These are phyloP conservation scores for Breynia disticha DNA, from an alignment of 441 rosid species.

Conservation along the genomic window DNA sequence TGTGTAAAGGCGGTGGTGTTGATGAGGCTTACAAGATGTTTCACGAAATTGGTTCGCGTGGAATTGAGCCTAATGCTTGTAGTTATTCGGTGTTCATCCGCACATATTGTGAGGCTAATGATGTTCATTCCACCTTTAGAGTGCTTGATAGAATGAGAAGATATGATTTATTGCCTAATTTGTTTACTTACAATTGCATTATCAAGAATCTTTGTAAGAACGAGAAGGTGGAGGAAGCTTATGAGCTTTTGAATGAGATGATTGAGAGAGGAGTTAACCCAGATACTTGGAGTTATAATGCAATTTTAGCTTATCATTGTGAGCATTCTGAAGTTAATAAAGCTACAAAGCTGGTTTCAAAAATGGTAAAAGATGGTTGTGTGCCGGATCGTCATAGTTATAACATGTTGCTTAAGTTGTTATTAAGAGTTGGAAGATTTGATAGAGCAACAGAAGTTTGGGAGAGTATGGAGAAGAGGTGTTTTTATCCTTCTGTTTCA, in stretches of 20 bases:
- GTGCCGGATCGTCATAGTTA: constrained; percentile 61
- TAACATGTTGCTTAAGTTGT: constrained; percentile 73
- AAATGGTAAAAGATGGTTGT: constrained; percentile 51
- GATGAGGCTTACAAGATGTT: constrained; percentile 59
- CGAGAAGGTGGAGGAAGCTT: constrained; percentile 64
- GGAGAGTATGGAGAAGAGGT: constrained; percentile 60
- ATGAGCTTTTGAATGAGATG: constrained; percentile 59
- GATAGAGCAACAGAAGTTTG: constrained; percentile 62
- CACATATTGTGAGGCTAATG: constrained; percentile 49
- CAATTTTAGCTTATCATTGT: constrained; percentile 68
- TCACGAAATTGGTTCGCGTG: constrained; percentile 40
- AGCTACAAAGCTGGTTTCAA: constrained; percentile 51
- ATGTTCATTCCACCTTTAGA: constrained; percentile 55
- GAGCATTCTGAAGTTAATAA: constrained; percentile 70
- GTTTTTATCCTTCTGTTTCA: constrained; percentile 71
- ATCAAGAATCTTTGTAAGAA: constrained; percentile 65
- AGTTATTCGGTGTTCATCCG: constrained; percentile 60
- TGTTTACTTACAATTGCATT: constrained; percentile 69
- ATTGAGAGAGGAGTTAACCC: constrained; percentile 41
- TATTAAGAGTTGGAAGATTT: constrained; percentile 65
- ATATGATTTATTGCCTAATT: constrained; percentile 54
- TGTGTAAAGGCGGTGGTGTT: constrained; percentile 59
- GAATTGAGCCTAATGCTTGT: constrained; percentile 54
- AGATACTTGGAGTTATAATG: constrained; percentile 79
- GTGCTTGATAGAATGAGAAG: constrained; percentile 74